Base-by-base conservation (phyloP, 1,284 basidiomycete species). In the Sparassis latifolia region DNA sequence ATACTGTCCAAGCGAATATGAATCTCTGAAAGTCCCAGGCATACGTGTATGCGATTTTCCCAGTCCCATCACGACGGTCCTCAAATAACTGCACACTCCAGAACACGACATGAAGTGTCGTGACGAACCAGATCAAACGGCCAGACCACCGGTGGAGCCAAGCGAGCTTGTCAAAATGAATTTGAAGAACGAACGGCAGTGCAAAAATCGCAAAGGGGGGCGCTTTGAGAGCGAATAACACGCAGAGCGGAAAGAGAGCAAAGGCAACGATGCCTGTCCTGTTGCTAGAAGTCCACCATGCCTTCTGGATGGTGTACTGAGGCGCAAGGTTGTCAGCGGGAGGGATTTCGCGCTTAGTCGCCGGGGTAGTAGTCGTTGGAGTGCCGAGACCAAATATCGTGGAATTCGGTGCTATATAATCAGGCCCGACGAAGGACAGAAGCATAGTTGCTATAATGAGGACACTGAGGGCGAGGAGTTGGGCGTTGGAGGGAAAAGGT, bases 181-280 rank as follows among this genome's bases (percentile, higher is more conserved):
- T 66, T 48, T 88, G 81, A 29, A 82, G 79, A 52, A 86, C 74
- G 54, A 79, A 79, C 0, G 82, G 78, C 29, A 86, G 72, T n/a
- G 89, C 81, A 59, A 92, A 80, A 42, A 92, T 61, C 45, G 89
- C 90, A 60, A 92, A 86, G 0, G 92, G 92, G 9, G 86, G 83
- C 3, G 86, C 76, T 66, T 92, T 93, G 64, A 93, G 76, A 2
- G 85, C 89, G 52, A 92, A 77, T 7, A 92, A 72, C 49, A 93
- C 74, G 49, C 82, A 82, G 12, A 93, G 75, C 0, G 91, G 91
- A 32, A 89, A 74, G 32, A 93, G 74, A 1, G 88, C 82, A 61
- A 90, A 92, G 2, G 87, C 82, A 51, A 92, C 84, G 53, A 87
- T 73, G 1, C 91, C 91, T 6, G 83, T 79, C 28, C 91, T 75